These are phyloP conservation scores for Penicillium crystallinum DNA, from an alignment of 495 filamentous ascomycete species.

Conservation along the genomic window DNA sequence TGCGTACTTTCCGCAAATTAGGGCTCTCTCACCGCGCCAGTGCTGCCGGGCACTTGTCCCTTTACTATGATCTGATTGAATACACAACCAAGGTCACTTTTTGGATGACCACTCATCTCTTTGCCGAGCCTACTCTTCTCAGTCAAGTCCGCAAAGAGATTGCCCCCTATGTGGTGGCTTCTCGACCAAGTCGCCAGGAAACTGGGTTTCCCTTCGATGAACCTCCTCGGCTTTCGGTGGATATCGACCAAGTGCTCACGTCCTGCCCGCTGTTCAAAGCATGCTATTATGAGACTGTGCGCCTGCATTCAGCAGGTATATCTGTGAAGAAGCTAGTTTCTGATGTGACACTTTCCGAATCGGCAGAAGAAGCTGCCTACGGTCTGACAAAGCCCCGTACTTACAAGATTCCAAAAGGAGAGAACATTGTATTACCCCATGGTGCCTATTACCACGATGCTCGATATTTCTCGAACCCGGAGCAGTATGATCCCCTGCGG, in stretches of 20 bases:
- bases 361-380: conserved; percentile 32
- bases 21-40: conserved; percentile 29
- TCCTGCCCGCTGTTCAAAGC: conserved; percentile 49
- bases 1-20: conserved; percentile 32
- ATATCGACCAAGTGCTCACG: conserved; percentile 37
- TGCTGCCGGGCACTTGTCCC: conserved; percentile 32
- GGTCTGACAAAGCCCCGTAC: conserved; percentile 24
- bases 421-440: conserved; percentile 45
- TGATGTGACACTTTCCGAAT: conserved; percentile 42
- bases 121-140: conserved; percentile 39
- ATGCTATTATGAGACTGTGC: conserved; percentile 51
- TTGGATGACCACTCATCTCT: conserved; percentile 54
- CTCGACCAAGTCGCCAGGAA: conserved; percentile 39
- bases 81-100: conserved; percentile 49
- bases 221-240: conserved; percentile 45
- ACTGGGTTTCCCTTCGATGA: conserved; percentile 50
- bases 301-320: conserved; percentile 46
- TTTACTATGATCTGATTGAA: conserved; percentile 52
- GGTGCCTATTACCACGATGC: conserved; percentile 48
- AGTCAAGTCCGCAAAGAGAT: conserved; percentile 51
- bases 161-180: conserved; percentile 37
- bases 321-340: conserved; percentile 39
- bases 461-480: conserved; percentile 43
- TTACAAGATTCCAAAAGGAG: conserved; percentile 45
- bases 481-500: conserved; percentile 47